A percentile compares a stretch with the other conserved stretches of the same genome.
Conservation (phyloP, 768 basidiomycete species). For the Cyclocybe cylindracea region DNA sequence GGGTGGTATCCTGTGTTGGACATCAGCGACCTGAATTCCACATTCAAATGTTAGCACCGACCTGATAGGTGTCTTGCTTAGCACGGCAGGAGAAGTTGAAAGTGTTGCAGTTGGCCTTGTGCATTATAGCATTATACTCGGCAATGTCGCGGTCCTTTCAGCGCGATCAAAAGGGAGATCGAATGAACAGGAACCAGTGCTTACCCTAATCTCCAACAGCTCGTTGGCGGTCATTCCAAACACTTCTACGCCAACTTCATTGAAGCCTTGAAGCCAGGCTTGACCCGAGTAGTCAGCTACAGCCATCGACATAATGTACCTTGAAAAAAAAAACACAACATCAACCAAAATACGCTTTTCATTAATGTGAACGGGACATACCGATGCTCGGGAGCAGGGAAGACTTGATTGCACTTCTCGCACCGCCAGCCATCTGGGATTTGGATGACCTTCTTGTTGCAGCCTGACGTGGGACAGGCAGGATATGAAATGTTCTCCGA, state of each 20-base stretch:
- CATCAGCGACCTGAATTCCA: not conserved
- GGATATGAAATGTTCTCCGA: slow-evolving; percentile 82
- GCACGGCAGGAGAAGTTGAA: slow-evolving; percentile 88
- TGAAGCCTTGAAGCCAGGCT: slow-evolving; percentile 94
- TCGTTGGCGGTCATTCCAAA: slow-evolving; percentile 83
- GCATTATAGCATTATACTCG: slow-evolving; percentile 59
- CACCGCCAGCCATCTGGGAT: slow-evolving; percentile 79
- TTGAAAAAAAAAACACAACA: slow-evolving; percentile 21
- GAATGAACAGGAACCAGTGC: not conserved
- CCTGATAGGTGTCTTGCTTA: slow-evolving; percentile 84
- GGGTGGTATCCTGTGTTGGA: slow-evolving; percentile 63
- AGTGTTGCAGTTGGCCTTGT: slow-evolving; percentile 63
- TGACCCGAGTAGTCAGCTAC: slow-evolving; percentile 90
- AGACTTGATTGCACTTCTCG: slow-evolving; percentile 85
- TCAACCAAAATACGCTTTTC: not conserved
- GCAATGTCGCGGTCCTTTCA: slow-evolving; percentile 13
- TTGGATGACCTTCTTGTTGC: slow-evolving; percentile 89
- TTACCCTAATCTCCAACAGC: slow-evolving; percentile 70
- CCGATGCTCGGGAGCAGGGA: slow-evolving; percentile 78
- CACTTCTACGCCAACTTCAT: slow-evolving; percentile 80
- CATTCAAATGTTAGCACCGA: slow-evolving; percentile 33
- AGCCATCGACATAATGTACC: slow-evolving; percentile 83
- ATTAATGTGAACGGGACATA: slow-evolving; percentile 34
- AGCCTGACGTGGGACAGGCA: slow-evolving; percentile 77
- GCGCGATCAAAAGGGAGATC: not conserved